A percentile compares a stretch with the other conserved stretches of the same genome.
Evolutionary conservation across 768 basidiomycete species (phyloP).

Genomic region (Trametes cubensis): DNA sequence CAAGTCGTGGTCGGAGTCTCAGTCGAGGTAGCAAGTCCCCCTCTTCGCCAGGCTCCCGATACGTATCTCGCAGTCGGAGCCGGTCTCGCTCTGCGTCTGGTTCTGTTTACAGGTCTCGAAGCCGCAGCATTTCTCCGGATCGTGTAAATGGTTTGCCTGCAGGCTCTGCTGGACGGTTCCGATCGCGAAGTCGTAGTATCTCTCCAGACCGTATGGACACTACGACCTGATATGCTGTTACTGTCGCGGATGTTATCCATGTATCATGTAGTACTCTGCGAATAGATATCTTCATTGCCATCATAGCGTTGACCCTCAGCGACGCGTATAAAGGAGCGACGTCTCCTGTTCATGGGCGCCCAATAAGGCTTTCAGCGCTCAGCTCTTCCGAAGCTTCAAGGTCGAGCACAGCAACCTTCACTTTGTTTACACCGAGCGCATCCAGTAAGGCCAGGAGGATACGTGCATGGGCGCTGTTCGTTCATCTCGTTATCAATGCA

Average conservation of each 20-base stretch:
- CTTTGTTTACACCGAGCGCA: no score
- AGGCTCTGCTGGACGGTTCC: conserved; percentile 23
- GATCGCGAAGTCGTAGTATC: conserved; percentile 42
- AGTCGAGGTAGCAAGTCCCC: conserved; percentile 32
- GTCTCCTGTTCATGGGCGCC: no score
- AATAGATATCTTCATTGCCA: no score
- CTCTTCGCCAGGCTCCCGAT: conserved; percentile 56
- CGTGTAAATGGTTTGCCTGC: conserved; percentile 23
- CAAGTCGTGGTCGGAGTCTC: conserved; percentile 8
- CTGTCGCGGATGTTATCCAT: neutral
- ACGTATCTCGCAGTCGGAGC: conserved; percentile 68
- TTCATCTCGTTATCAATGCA: neutral
- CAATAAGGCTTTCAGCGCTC: no score
- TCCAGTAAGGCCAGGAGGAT: no score
- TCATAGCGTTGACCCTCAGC: no score
- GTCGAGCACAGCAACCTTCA: no score
- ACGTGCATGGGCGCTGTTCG: neutral
- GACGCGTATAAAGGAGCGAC: neutral
- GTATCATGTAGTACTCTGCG: no score
- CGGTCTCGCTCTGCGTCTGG: conserved; percentile 46
- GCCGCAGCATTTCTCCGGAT: conserved; percentile 61
- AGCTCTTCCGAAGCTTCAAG: no score
- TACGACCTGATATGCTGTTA: conserved; percentile 17
- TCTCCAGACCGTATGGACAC: conserved; percentile 45
- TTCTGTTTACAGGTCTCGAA: conserved; percentile 54